These are phyloP conservation scores for Priceomyces carsonii DNA, from an alignment of 805 yeast genomes.

Conservation along the genomic window DNA sequence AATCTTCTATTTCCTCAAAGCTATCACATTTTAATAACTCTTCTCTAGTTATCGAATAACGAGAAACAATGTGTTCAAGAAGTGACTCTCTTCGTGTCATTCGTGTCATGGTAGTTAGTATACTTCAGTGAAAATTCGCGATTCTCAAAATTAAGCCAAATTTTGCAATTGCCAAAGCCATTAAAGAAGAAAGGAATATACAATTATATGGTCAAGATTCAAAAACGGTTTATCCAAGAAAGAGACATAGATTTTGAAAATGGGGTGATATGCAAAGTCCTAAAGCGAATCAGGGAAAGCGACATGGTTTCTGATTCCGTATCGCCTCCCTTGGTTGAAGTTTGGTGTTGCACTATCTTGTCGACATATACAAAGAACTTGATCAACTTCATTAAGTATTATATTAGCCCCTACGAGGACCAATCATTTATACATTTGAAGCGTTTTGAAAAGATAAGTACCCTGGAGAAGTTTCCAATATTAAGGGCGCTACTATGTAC, in stretches of 20 bases:
- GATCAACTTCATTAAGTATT: constrained; percentile 25
- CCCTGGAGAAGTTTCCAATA: constrained; percentile 2
- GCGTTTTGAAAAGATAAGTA: constrained; percentile 45
- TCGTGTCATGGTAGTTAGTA: no score
- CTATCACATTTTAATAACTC: neutral
- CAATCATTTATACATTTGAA: constrained; percentile 48
- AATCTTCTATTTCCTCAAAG: neutral
- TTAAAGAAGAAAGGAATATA: constrained; percentile 3
- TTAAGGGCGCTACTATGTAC: constrained; percentile 53
- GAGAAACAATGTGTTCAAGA: constrained; percentile 5
- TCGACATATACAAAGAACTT: constrained; percentile 35
- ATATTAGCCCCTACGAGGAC: constrained; percentile 25
- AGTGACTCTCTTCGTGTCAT: constrained; percentile 6
- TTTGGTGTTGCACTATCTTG: constrained; percentile 50
- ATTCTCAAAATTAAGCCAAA: no score
- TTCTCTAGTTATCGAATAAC: constrained; percentile 4
- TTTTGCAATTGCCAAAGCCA: no score
- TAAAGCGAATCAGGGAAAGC: constrained; percentile 46
- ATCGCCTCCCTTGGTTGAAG: constrained; percentile 30
- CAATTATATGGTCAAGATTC: constrained; percentile 6
- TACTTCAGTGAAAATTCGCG: no score
- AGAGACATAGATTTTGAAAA: constrained; percentile 45
- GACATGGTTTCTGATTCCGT: constrained; percentile 12
- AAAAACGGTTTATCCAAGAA: constrained; percentile 4
- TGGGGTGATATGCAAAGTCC: constrained; percentile 45